These are phyloP conservation scores for Acarospora socialis DNA, from an alignment of 2,329 filamentous ascomycete species.

Conservation along the genomic window DNA sequence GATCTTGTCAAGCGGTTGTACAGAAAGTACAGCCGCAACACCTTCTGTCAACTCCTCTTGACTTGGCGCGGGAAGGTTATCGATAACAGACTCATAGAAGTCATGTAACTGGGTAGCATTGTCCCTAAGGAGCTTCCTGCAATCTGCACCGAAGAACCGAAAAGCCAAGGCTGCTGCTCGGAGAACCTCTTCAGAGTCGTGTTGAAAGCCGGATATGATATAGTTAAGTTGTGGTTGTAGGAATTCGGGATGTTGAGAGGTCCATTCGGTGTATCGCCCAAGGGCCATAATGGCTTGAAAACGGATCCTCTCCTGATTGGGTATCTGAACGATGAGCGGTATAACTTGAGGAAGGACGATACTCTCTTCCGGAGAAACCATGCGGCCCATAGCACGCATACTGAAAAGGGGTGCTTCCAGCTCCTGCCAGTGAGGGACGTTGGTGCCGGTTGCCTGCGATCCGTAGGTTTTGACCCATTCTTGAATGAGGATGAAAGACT, in stretches of 20 bases:
- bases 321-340: constrained; percentile 84
- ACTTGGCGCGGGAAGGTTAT: constrained; percentile 69
- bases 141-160: constrained; percentile 95
- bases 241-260: constrained; percentile 80
- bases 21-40: constrained; percentile 79
- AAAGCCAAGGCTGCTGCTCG: constrained; percentile 85
- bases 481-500: constrained; percentile 76
- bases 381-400: constrained; percentile 88
- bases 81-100: constrained; percentile 83
- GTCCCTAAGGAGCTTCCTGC: constrained; percentile 67
- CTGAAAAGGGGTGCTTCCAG: constrained; percentile 90
- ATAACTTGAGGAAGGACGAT: constrained; percentile 84
- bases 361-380: constrained; percentile 81
- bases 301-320: constrained; percentile 90
- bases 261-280: constrained; percentile 96
- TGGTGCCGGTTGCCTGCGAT: constrained; percentile 53
- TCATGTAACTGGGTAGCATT: constrained; percentile 77
- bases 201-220: constrained; percentile 84
- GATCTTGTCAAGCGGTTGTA: constrained; percentile 64
- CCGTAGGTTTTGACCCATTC: constrained; percentile 77
- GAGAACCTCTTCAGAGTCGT: constrained; percentile 77
- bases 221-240: constrained; percentile 88
- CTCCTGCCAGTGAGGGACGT: constrained; percentile 90
- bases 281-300: constrained; percentile 98
- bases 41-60: constrained; percentile 96